These are phyloP conservation scores for Cyberlindnera xylosilytica DNA, from an alignment of 805 yeast species.

Conservation along the genomic window DNA sequence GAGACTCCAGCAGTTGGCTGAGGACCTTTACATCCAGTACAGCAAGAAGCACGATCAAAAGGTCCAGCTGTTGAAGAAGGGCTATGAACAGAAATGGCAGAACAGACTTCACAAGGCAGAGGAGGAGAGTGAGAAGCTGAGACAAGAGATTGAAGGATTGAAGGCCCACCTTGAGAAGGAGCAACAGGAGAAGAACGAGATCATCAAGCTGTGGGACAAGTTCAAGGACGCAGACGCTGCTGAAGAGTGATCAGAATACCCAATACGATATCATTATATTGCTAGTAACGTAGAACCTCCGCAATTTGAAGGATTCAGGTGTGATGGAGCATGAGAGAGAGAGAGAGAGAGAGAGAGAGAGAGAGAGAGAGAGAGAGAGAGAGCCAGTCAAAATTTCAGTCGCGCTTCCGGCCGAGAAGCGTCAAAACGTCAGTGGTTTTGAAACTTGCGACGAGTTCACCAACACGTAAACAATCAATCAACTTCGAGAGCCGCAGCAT, in stretches of 20 bases:
- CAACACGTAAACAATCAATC: too few species aligned
- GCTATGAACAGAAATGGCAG: conserved; percentile 53
- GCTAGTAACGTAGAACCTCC: not conserved
- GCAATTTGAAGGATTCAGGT: too few species aligned
- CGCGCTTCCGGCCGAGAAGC: too few species aligned
- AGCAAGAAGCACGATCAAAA: conserved; percentile 75
- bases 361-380: too few species aligned
- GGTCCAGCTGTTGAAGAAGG: conserved; percentile 57
- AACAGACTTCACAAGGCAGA: conserved; percentile 40
- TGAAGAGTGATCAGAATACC: not conserved
- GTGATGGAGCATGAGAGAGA: too few species aligned
- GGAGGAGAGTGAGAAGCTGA: conserved; percentile 41
- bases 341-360: too few species aligned
- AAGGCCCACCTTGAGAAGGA: conserved; percentile 47
- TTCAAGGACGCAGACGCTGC: conserved; percentile 17
- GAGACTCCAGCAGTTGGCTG: conserved; percentile 60
- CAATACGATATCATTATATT: not conserved
- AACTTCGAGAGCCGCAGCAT: too few species aligned
- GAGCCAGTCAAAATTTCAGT: too few species aligned
- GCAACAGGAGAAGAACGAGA: conserved; percentile 53
- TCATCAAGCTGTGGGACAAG: conserved; percentile 49
- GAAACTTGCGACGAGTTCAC: too few species aligned
- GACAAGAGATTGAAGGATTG: conserved; percentile 51
- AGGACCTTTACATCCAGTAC: conserved; percentile 68
- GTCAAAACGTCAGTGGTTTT: too few species aligned